A percentile compares a stretch with the other conserved stretches of the same genome.
Evolutionary conservation across 2,329 filamentous ascomycete species (phyloP).

Genomic region (Samsoniella hepiali): DNA sequence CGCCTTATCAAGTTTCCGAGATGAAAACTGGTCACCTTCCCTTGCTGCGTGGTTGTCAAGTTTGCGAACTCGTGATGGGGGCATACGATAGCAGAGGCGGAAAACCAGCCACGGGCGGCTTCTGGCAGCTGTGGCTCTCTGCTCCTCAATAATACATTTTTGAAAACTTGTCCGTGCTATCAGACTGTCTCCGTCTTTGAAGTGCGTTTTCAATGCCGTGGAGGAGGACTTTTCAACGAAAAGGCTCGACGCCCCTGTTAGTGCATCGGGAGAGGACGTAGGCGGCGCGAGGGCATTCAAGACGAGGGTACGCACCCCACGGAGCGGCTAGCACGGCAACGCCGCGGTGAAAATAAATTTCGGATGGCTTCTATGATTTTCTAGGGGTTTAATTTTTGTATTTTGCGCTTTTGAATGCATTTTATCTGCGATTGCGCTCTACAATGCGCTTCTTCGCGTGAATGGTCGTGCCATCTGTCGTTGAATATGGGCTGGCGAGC

Average conservation of each 20-base stretch:
- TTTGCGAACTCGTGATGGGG: not conserved
- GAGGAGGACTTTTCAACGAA: not conserved
- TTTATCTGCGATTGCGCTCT: not conserved
- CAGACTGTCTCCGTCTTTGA: too few species aligned
- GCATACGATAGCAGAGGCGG: not conserved
- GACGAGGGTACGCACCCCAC: constrained; percentile 7
- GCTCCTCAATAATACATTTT: not conserved
- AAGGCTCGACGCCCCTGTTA: not conserved
- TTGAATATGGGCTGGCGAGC: not conserved
- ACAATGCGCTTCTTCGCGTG: not conserved
- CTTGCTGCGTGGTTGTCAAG: not conserved
- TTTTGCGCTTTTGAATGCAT: not conserved
- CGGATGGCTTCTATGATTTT: not conserved
- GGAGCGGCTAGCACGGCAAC: not conserved
- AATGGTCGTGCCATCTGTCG: not conserved
- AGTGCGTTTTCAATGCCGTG: too few species aligned
- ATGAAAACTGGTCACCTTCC: not conserved
- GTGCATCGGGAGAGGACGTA: not conserved
- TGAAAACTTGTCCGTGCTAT: not conserved
- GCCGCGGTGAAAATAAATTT: not conserved
- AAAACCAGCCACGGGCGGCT: constrained; percentile 8
- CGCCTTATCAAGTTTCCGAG: not conserved
- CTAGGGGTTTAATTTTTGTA: too few species aligned
- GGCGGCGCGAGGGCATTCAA: not conserved
- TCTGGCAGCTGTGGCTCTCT: not conserved